Percentiles rank a stretch among this genome's conserved stretches.
Conservation (phyloP, 1,284 basidiomycete genomes). For the Porogramme epimiltina region DNA sequence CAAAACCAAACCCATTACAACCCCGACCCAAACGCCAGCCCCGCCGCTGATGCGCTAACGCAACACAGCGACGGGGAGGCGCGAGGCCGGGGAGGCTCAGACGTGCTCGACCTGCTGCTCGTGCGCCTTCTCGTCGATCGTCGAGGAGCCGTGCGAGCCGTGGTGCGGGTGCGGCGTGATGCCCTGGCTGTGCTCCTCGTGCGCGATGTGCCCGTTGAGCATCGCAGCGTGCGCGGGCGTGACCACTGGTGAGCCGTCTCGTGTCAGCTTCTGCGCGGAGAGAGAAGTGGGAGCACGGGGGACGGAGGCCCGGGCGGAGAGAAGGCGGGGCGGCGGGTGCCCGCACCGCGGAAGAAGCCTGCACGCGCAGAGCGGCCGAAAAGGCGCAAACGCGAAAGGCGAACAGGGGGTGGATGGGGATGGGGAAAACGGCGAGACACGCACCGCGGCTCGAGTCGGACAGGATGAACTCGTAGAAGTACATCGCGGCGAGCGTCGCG, state of each 20-base stretch:
- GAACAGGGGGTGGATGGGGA: too few species aligned
- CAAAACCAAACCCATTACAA: too few species aligned
- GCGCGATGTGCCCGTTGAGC: slow-evolving; percentile 27
- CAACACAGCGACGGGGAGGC: background rate
- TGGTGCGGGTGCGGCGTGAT: background rate
- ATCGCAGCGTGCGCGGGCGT: slow-evolving; percentile 25
- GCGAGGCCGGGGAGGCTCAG: background rate
- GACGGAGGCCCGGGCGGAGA: background rate
- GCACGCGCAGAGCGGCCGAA: too few species aligned
- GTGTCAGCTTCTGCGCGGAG: background rate
- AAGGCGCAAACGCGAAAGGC: too few species aligned
- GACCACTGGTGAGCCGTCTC: slow-evolving; percentile 20
- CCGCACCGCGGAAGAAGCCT: too few species aligned
- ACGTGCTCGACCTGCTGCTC: slow-evolving; percentile 6
- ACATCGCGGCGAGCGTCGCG: slow-evolving; percentile 52
- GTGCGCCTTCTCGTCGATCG: background rate
- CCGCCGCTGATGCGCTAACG: background rate
- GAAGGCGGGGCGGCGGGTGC: too few species aligned
- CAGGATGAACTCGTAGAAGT: slow-evolving; percentile 57
- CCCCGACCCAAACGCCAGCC: background rate
- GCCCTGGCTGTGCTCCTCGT: slow-evolving; percentile 28
- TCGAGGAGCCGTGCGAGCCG: background rate
- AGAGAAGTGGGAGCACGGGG: background rate
- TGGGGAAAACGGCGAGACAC: slow-evolving; percentile 2
- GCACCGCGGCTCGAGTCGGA: slow-evolving; percentile 53